Conservation (phyloP, 805 yeast species). For the Komagataella pastoris region DNA sequence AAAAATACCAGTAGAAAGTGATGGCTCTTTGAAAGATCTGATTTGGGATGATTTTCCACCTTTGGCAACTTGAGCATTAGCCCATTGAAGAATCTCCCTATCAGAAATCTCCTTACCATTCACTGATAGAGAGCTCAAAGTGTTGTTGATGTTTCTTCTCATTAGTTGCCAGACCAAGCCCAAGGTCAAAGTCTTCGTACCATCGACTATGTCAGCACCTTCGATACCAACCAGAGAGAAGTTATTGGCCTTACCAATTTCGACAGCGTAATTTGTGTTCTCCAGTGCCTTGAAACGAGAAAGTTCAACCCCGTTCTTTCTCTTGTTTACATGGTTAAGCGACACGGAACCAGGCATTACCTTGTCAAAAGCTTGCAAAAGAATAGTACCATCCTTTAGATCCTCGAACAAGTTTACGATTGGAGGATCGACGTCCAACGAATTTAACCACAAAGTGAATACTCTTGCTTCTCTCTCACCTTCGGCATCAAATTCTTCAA, state of each 20-base stretch:
- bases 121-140: conserved; percentile 59
- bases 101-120: conserved; percentile 72
- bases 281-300: conserved; percentile 91
- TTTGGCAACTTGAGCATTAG: conserved; percentile 69
- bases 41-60: conserved; percentile 69
- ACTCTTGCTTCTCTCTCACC: conserved; percentile 99
- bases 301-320: conserved; percentile 68
- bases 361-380: conserved; percentile 89
- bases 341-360: conserved; percentile 90
- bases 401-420: conserved; percentile 88
- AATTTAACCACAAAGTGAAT: conserved; percentile 93
- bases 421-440: conserved; percentile 92
- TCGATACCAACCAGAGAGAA: conserved; percentile 96
- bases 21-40: conserved; percentile 77
- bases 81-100: conserved; percentile 86
- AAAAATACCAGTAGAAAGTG: conserved; percentile 68
- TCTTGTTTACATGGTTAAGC: conserved; percentile 67
- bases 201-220: conserved; percentile 95
- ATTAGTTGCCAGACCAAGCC: conserved; percentile 97
- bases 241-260: conserved; percentile 81
- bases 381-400: conserved; percentile 79
- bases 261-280: conserved; percentile 97
- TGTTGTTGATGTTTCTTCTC: conserved; percentile 88
- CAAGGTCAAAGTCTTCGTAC: conserved; percentile 74
- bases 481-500: conserved; percentile 97